Conservation (phyloP, 2,329 filamentous ascomycete genomes). For the Talaromyces funiculosus region DNA sequence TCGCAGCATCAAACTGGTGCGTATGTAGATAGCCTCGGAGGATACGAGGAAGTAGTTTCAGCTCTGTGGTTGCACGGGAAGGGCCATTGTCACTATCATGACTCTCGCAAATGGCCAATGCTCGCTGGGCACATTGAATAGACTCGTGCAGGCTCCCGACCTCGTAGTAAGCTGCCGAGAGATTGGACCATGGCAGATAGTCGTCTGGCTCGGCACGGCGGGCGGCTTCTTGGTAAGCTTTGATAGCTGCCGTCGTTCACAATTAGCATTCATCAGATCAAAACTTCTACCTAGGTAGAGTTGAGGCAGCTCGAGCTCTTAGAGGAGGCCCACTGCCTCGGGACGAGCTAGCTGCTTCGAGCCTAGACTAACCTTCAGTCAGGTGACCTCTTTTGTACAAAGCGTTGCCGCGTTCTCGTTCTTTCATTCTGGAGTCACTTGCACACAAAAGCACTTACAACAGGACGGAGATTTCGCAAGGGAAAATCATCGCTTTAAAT, state of each 20-base stretch:
- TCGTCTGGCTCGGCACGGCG: constrained; percentile 9
- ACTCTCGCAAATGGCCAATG: constrained; percentile 2
- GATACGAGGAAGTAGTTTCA: constrained; percentile 10
- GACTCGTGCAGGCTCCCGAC: constrained; percentile 6
- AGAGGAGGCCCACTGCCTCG: not conserved
- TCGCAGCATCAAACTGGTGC: constrained; percentile 4
- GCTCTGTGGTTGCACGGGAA: not conserved
- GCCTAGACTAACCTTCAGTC: constrained; percentile 11
- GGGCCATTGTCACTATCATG: not conserved
- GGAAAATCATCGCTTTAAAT: not conserved
- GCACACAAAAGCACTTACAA: not conserved
- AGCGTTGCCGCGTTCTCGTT: constrained; percentile 12
- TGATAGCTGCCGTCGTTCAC: constrained; percentile 10
- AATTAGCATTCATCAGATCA: too few relatives aligned
- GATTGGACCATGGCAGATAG: constrained; percentile 15
- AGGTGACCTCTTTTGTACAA: constrained; percentile 14
- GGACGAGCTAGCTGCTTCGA: constrained; percentile 1
- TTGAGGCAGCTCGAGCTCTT: not conserved
- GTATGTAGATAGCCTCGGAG: constrained; percentile 9
- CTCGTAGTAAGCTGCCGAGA: constrained; percentile 15
- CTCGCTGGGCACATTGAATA: constrained; percentile 6
- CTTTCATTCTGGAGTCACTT: constrained; percentile 2
- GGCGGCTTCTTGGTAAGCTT: constrained; percentile 13
- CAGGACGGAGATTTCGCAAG: not conserved
- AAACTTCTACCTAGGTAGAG: too few relatives aligned